Evolutionary conservation across 163 green algal genomes (phyloP), one percentile per base, ranked within the genome.

Genomic region (Scenedesmus sp.): DNA sequence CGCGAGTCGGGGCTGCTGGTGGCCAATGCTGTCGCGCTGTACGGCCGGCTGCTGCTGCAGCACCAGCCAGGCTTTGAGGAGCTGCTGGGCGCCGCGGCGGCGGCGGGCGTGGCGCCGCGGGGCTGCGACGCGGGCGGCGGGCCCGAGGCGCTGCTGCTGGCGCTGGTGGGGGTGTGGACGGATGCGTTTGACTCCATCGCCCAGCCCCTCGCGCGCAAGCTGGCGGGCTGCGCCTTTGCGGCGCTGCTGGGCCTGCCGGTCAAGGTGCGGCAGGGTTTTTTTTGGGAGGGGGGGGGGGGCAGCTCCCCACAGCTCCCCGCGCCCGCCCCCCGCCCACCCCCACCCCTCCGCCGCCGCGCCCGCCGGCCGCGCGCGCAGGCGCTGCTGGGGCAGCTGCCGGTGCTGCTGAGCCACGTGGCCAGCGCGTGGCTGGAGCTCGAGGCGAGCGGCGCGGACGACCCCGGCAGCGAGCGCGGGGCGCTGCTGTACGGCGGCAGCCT

Each of bases 201-300:
- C 18, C 45, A 58, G 58, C 75, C 64, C 18, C 56, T 83, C 11
- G 75, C 64, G 17, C 62, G 75, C 28, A 83, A 83, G 44, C 64
- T 83, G 29, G 47, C 56, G 11, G 75, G 54, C 14, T 69, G 45
- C 28, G 75, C 26, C 3, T 56, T 83, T 2, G 54, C 64, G 5
- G 45, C 75, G 7, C 33, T 83, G 75, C 60, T 83, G 34, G 64
- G 29, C 5, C 56, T 83, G 14, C 74, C 74, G 3, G 60, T 70
- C 11, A 63, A 72, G 69, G 69, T 77, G 39, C 3, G 62, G 15
- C 6, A 7, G 47, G n/a, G n/a, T n/a, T n/a, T n/a, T 1, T 58
- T 58, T 58, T 58, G 50, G 24, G 50, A 13, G 26, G 24, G 50
- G 4, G 50, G n/a, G 22, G 7, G 13, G 24, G 6, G 6, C 50